Evolutionary conservation across 352 stramenopile species (phyloP).

Genomic region (Globisporangium barbulae): DNA sequence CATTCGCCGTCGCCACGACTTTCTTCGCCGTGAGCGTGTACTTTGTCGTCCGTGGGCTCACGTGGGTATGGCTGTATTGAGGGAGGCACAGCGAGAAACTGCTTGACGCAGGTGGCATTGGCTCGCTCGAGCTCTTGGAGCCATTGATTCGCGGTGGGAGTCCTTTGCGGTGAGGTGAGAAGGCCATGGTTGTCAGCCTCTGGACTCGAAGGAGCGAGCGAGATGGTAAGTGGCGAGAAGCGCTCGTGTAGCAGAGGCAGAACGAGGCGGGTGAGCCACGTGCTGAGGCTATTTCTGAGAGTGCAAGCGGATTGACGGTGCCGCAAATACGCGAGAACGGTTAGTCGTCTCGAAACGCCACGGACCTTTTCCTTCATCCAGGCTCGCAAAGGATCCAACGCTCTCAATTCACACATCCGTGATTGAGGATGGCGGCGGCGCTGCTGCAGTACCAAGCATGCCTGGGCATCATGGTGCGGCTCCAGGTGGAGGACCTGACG

Average conservation of each 20-base stretch:
- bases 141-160: constrained; percentile 8
- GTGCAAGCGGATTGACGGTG: neutral
- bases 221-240: neutral
- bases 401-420: no score
- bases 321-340: neutral
- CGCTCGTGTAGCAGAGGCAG: neutral
- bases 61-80: neutral
- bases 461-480: constrained; percentile 73
- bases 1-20: neutral
- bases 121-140: neutral
- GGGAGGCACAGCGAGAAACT: neutral
- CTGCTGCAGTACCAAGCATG: constrained; percentile 74
- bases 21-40: constrained; percentile 12
- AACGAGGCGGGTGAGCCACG: neutral
- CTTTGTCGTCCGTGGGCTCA: constrained; percentile 32
- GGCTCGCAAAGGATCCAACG: no score
- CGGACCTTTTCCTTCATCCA: neutral
- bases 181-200: neutral
- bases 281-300: constrained; percentile 7
- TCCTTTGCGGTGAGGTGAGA: neutral
- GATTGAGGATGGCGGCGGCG: constrained; percentile 41
- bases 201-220: neutral
- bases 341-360: constrained; percentile 10
- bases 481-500: constrained; percentile 65
- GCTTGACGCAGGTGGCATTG: neutral